Conservation (phyloP, 73 alveolate species). For the Uronychia setigera region DNA sequence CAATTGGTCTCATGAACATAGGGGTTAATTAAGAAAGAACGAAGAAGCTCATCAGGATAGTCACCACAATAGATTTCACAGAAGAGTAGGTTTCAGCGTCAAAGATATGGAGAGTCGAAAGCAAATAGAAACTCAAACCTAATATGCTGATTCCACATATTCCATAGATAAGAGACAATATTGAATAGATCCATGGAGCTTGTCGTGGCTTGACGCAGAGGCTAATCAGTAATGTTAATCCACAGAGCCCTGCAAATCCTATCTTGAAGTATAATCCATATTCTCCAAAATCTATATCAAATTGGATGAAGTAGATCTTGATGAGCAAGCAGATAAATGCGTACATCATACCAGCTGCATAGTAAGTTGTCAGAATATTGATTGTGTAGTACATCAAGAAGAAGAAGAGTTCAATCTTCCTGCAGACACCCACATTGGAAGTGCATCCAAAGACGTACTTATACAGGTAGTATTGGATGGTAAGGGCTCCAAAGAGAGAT, state of each 20-base stretch:
- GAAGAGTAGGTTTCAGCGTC: background rate
- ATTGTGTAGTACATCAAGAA: slow-evolving; percentile 24
- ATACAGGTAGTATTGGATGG: background rate
- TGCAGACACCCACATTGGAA: slow-evolving; percentile 7
- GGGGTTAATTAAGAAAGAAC: slow-evolving; percentile 5
- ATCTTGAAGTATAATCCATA: background rate
- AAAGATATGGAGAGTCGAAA: background rate
- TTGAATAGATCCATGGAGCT: background rate
- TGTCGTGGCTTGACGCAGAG: background rate
- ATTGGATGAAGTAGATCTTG: background rate
- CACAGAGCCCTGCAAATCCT: background rate
- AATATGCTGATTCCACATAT: background rate
- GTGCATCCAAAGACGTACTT: slow-evolving; percentile 4
- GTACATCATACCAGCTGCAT: slow-evolving; percentile 27
- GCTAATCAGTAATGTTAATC: background rate
- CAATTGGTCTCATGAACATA: background rate
- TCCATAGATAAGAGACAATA: background rate
- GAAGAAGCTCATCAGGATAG: background rate
- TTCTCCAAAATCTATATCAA: background rate
- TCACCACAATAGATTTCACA: background rate
- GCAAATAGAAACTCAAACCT: background rate
- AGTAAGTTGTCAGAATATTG: slow-evolving; percentile 22
- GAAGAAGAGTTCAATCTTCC: slow-evolving; percentile 25
- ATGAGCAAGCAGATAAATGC: slow-evolving; percentile 10
- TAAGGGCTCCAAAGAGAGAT: slow-evolving; percentile 2